Base-by-base conservation (phyloP, 2,329 filamentous ascomycete genomes). In the Kalaharituber pfeilii region DNA sequence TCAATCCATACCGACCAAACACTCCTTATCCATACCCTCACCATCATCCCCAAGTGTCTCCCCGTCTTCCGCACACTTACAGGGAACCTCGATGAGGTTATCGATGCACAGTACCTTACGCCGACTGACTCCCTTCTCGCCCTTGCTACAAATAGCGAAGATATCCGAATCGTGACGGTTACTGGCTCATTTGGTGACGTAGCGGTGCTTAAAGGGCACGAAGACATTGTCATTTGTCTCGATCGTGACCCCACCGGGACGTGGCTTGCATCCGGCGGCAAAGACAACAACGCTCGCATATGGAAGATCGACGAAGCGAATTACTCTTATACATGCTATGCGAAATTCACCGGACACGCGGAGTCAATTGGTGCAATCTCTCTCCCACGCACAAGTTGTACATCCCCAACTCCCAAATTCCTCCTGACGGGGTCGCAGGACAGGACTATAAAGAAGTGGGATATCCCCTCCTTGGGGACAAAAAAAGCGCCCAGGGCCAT, bases 161-260 rank as follows among this genome's bases (percentile, higher is more conserved):
- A 94, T 58, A 78, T 98, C 52, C 80, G 89, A 49, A 76, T 98
- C 54, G 80, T 98, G 2, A 93, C 86, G 1, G 75, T 91, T 6
- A 57, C 60, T 15, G 57, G 62, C 13, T 56, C 63, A 66, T 95
- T 96, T 67, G 91, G 91, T 13, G 91, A 98, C 64, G 75, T 94
- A 36, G 85, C 81, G 1, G 72, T 91, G 24, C 74, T 98, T 1
- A 86, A 85, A 65, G 91, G 91, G 1, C 91, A 98, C 62, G 81
- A 88, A 50, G 91, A 98, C 62, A 95, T 98, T 51, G 84, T 98
- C 57, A 94, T 98, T 62, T 88, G 87, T 56, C 73, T 98, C 39
- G 88, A 95, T 66, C 81, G 86, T 2, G 91, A 98, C 69, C 94
- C 87, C 86, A 96, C 91, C 8, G 93, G 93, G 0, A 81, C 91